A percentile compares a stretch with the other conserved stretches of the same genome.
phyloP scores from a whole-genome alignment of 495 filamentous ascomycete genomes.

The Lasiosphaeria ovina region DNA sequence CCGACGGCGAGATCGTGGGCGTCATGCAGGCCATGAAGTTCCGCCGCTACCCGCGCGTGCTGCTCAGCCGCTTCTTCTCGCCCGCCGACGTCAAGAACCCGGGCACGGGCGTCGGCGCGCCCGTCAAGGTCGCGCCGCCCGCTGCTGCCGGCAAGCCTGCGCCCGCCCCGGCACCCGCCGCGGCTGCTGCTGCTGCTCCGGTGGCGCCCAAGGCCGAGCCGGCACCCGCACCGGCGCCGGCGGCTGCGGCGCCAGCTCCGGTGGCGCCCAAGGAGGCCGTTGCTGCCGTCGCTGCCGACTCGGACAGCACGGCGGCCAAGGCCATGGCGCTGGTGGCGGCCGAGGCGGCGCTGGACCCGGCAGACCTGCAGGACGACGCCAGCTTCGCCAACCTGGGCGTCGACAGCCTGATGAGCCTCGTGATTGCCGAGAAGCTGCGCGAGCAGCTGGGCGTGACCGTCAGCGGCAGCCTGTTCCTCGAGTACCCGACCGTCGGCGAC shows the following conservation, averaged over 20 bases:
- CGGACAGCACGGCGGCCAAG: constrained; percentile 9
- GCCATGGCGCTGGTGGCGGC: constrained; percentile 11
- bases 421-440: constrained; percentile 38
- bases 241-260: constrained; percentile 1
- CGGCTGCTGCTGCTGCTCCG: neutral
- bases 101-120: neutral
- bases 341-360: constrained; percentile 14
- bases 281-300: constrained; percentile 1
- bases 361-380: constrained; percentile 46
- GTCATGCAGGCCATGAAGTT: constrained; percentile 45
- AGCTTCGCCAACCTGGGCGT: constrained; percentile 44
- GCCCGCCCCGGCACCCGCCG: neutral
- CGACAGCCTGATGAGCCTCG: constrained; percentile 49
- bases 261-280: neutral
- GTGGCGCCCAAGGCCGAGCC: neutral
- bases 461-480: constrained; percentile 35
- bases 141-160: neutral
- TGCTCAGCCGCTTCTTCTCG: constrained; percentile 55
- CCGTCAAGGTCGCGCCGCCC: neutral
- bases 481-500: constrained; percentile 21
- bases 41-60: constrained; percentile 51
- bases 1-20: constrained; percentile 44
- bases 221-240: neutral
- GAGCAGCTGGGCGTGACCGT: constrained; percentile 46
- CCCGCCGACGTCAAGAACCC: constrained; percentile 5